Evolutionary conservation across 176 grass and related monocot species (phyloP).

Genomic region (Cenchrus fungigraminus): DNA sequence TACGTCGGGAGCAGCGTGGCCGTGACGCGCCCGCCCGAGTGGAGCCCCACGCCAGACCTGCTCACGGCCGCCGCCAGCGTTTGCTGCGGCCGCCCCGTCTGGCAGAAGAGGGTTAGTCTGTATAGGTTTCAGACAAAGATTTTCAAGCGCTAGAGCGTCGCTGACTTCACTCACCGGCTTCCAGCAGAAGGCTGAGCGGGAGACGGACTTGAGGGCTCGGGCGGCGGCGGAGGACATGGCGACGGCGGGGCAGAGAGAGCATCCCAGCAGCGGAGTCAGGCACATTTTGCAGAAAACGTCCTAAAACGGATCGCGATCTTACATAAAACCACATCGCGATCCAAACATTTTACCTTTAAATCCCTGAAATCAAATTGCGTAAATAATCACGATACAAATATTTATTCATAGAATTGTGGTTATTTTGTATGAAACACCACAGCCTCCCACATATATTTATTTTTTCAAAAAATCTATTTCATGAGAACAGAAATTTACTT

Average conservation of each 20-base stretch:
- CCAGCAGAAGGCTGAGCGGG: slow-evolving; percentile 61
- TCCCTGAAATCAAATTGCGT: too few relatives aligned
- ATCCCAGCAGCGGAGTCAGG: too few relatives aligned
- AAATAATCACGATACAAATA: too few relatives aligned
- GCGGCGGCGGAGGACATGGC: slow-evolving; percentile 29
- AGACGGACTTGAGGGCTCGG: slow-evolving; percentile 42
- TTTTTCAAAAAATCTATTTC: too few relatives aligned
- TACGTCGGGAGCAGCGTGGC: slow-evolving; percentile 65
- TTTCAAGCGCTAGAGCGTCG: background rate
- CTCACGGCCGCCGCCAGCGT: slow-evolving; percentile 63
- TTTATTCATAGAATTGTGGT: too few relatives aligned
- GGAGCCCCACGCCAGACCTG: slow-evolving; percentile 72
- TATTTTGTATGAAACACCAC: too few relatives aligned
- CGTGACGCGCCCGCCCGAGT: slow-evolving; percentile 54
- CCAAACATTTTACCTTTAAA: too few relatives aligned
- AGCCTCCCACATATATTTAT: too few relatives aligned
- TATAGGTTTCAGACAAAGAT: background rate
- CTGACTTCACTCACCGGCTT: slow-evolving; percentile 47
- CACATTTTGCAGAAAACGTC: too few relatives aligned
- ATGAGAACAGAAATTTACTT: too few relatives aligned
- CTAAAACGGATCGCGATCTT: too few relatives aligned
- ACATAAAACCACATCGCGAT: too few relatives aligned
- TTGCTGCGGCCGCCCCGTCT: slow-evolving; percentile 73
- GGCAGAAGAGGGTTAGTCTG: background rate
- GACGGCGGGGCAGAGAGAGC: background rate